Evolutionary conservation across 2,329 filamentous ascomycete species (phyloP).

Genomic region (Aureobasidium uvarum): DNA sequence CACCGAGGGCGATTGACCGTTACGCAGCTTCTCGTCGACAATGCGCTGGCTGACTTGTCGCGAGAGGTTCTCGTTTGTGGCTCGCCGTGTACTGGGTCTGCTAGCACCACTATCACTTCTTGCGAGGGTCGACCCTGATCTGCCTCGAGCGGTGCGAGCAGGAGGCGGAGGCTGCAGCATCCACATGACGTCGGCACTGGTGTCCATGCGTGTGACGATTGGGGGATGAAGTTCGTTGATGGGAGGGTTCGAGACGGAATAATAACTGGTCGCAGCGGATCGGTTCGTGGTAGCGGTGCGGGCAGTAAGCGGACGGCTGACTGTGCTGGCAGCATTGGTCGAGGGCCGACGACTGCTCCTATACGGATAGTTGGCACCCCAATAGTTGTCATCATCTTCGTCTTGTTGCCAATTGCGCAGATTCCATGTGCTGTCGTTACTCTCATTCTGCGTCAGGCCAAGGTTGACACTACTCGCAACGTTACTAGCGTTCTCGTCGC

Average conservation of each 20-base stretch:
- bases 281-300: conserved; percentile 35
- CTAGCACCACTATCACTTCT: conserved; percentile 50
- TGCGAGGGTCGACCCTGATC: conserved; percentile 50
- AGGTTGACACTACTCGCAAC: conserved; percentile 24
- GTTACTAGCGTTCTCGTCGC: conserved; percentile 25
- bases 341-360: background rate
- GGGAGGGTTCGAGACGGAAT: conserved; percentile 50
- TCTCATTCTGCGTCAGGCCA: conserved; percentile 37
- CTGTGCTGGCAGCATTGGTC: conserved; percentile 9
- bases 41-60: conserved; percentile 43
- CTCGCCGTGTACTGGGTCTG: conserved; percentile 41
- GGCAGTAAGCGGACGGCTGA: conserved; percentile 27
- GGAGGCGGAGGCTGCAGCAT: conserved; percentile 92
- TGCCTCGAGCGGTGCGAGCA: conserved; percentile 70
- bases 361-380: conserved; percentile 55
- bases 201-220: conserved; percentile 38
- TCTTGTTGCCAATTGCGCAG: conserved; percentile 77
- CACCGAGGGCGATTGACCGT: conserved; percentile 30
- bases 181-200: conserved; percentile 69
- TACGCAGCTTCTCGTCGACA: conserved; percentile 37
- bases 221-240: conserved; percentile 67
- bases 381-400: conserved; percentile 84
- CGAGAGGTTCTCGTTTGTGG: conserved; percentile 30
- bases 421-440: conserved; percentile 63
- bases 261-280: conserved; percentile 28